These are phyloP conservation scores for Lachancea nothofagi DNA, from an alignment of 805 yeast species.

Conservation along the genomic window DNA sequence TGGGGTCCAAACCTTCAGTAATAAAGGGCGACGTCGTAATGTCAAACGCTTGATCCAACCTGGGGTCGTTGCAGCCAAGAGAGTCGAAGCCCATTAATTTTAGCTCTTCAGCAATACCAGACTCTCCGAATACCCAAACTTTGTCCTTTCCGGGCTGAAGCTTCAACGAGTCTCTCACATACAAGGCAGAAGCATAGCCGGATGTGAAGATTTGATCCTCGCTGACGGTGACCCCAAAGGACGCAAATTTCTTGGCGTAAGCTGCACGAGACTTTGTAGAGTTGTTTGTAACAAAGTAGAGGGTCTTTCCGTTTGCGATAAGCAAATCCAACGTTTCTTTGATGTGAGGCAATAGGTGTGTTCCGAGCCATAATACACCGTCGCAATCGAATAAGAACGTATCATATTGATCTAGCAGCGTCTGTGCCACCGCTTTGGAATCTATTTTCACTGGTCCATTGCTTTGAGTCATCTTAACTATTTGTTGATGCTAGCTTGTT, in stretches of 20 bases:
- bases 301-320: slow-evolving; percentile 49
- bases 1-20: slow-evolving; percentile 49
- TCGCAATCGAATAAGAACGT: slow-evolving; percentile 94
- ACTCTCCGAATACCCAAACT: slow-evolving; percentile 85
- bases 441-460: slow-evolving; percentile 43
- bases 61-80: slow-evolving; percentile 78
- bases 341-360: slow-evolving; percentile 69
- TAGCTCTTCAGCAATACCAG: slow-evolving; percentile 79
- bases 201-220: slow-evolving; percentile 82
- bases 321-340: slow-evolving; percentile 68
- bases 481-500: too few relatives aligned
- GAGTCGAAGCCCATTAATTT: slow-evolving; percentile 65
- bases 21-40: slow-evolving; percentile 49
- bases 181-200: slow-evolving; percentile 86
- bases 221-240: slow-evolving; percentile 40
- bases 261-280: slow-evolving; percentile 82
- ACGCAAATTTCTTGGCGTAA: slow-evolving; percentile 69
- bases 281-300: slow-evolving; percentile 91
- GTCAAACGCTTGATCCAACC: slow-evolving; percentile 48
- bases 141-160: slow-evolving; percentile 66
- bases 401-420: slow-evolving; percentile 61
- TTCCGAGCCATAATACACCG: slow-evolving; percentile 94
- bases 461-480: slow-evolving; percentile 13
- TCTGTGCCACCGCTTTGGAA: slow-evolving; percentile 42
- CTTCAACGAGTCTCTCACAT: slow-evolving; percentile 67